Evolutionary conservation across 164 flowering plant genomes (phyloP).

Genomic region (Chimonanthus salicifolius): DNA sequence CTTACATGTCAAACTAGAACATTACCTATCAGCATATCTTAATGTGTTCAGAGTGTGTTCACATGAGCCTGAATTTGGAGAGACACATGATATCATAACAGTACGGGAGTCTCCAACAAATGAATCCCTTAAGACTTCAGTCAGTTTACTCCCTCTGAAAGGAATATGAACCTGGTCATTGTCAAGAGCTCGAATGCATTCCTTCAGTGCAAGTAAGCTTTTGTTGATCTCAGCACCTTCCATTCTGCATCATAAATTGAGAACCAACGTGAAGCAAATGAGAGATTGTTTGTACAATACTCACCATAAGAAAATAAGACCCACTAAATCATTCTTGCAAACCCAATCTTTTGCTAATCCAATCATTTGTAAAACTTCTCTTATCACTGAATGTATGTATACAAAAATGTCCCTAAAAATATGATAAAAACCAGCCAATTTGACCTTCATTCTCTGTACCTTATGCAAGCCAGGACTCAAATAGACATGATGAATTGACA

Average conservation of each 20-base stretch:
- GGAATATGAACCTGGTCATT: constrained; percentile 93
- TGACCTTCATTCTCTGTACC: too few relatives aligned
- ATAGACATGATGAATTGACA: too few relatives aligned
- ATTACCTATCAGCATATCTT: constrained; percentile 94
- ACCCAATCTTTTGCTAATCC: too few relatives aligned
- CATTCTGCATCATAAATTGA: constrained; percentile 48
- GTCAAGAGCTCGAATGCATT: constrained; percentile 95
- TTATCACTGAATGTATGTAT: too few relatives aligned
- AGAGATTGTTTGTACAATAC: neutral
- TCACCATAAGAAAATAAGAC: neutral
- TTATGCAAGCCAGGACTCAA: too few relatives aligned
- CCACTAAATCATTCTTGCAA: neutral
- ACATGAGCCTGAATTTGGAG: constrained; percentile 88
- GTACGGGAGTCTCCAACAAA: constrained; percentile 93
- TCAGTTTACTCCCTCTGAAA: constrained; percentile 91
- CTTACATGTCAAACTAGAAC: neutral
- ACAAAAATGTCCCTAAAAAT: too few relatives aligned
- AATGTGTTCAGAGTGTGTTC: constrained; percentile 91
- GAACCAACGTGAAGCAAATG: neutral
- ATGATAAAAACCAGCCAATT: too few relatives aligned
- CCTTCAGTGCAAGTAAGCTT: constrained; percentile 86
- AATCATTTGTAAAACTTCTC: too few relatives aligned
- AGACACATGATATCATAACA: constrained; percentile 94
- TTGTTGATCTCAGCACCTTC: constrained; percentile 96
- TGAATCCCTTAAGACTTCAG: constrained; percentile 91